Evolutionary conservation across 805 yeast genomes (phyloP).

Genomic region (Candida stauntonica): DNA sequence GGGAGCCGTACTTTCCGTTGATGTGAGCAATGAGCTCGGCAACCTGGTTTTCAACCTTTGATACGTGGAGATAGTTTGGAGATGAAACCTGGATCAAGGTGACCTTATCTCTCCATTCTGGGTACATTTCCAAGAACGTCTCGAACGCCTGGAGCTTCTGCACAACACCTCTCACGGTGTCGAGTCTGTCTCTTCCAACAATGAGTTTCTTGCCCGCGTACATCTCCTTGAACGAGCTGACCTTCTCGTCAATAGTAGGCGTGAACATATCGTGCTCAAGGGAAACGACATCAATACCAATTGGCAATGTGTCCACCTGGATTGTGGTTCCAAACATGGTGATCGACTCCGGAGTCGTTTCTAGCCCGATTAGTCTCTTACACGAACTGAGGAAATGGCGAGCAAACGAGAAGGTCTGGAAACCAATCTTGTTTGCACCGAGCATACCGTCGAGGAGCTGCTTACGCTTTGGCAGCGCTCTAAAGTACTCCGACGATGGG

Average conservation of each 20-base stretch:
- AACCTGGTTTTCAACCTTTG: conserved; percentile 73
- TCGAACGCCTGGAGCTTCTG: conserved; percentile 93
- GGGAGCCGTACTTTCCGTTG: conserved; percentile 78
- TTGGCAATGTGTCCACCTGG: conserved; percentile 71
- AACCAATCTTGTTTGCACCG: conserved; percentile 82
- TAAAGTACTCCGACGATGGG: conserved; percentile 91
- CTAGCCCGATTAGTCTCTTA: conserved; percentile 76
- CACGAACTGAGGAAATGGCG: conserved; percentile 91
- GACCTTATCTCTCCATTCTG: conserved; percentile 85
- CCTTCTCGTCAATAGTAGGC: conserved; percentile 52
- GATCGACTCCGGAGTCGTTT: conserved; percentile 45
- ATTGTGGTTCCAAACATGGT: conserved; percentile 75
- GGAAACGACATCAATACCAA: conserved; percentile 78
- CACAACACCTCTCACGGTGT: conserved; percentile 86
- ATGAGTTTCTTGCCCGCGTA: conserved; percentile 70
- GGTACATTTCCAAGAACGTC: conserved; percentile 81
- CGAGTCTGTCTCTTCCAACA: conserved; percentile 92
- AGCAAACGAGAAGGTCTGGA: conserved; percentile 82
- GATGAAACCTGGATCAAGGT: conserved; percentile 90
- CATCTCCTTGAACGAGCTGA: conserved; percentile 55
- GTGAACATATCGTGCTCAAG: conserved; percentile 57
- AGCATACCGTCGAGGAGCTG: conserved; percentile 86
- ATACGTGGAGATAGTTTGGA: conserved; percentile 47
- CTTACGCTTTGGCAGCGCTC: conserved; percentile 79
- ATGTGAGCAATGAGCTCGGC: conserved; percentile 77